Conservation (phyloP, 2,329 filamentous ascomycete species). For the Xylaria sp. region DNA sequence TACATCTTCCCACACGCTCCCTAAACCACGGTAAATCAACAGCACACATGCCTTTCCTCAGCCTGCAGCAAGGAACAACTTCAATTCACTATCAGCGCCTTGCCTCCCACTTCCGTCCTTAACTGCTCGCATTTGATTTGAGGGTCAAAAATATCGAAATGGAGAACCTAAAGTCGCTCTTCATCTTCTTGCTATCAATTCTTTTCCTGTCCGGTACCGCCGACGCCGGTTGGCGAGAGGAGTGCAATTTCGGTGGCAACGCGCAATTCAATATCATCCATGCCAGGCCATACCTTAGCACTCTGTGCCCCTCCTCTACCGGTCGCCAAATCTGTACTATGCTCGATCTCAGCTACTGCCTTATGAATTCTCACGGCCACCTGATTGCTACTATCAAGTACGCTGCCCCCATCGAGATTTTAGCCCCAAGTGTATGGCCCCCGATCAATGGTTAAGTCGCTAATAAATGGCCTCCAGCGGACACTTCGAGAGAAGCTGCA, state of each 20-base stretch:
- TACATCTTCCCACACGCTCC: too few relatives aligned
- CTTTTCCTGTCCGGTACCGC: neutral
- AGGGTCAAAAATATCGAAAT: neutral
- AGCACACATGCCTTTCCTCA: too few relatives aligned
- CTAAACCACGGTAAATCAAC: too few relatives aligned
- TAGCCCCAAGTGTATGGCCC: neutral
- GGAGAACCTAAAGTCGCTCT: slow-evolving; percentile 5
- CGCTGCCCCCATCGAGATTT: neutral
- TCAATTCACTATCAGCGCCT: too few relatives aligned
- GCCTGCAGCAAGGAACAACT: too few relatives aligned
- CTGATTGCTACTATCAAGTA: slow-evolving; percentile 24
- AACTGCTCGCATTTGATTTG: neutral
- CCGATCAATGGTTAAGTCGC: neutral
- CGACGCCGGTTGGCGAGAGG: slow-evolving; percentile 20
- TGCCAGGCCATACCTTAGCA: slow-evolving; percentile 20
- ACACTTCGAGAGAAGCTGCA: slow-evolving; percentile 26
- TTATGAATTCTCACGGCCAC: slow-evolving; percentile 27
- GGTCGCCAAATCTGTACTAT: slow-evolving; percentile 27
- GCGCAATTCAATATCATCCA: slow-evolving; percentile 21
- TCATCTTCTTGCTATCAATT: neutral
- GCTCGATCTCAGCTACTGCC: slow-evolving; percentile 29
- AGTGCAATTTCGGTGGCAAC: slow-evolving; percentile 19
- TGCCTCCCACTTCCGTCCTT: too few relatives aligned
- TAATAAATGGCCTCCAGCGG: slow-evolving; percentile 6
- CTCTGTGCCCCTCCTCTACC: slow-evolving; percentile 16